These are phyloP conservation scores for Quillaja saponaria DNA, from an alignment of 306 rosid genomes.

Conservation along the genomic window DNA sequence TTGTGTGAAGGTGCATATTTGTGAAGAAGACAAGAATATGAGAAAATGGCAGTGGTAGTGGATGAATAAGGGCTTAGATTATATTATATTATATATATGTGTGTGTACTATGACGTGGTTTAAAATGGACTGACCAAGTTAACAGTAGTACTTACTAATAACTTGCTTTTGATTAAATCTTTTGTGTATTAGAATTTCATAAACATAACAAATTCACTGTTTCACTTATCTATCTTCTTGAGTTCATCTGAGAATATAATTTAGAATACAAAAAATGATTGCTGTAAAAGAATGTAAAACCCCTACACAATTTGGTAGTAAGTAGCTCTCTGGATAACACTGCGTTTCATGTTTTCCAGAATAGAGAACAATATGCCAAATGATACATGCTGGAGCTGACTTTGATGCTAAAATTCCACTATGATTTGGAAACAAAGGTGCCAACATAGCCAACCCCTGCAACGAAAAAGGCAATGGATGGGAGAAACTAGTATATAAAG, in stretches of 20 bases:
- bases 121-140: not conserved
- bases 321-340: conserved; percentile 26
- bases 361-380: conserved; percentile 13
- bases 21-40: too few relatives aligned
- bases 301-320: conserved; percentile 29
- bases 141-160: too few relatives aligned
- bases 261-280: conserved; percentile 18
- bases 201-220: conserved; percentile 13
- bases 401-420: conserved; percentile 27
- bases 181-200: conserved; percentile 15
- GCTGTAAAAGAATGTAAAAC: conserved; percentile 22
- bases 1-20: too few relatives aligned
- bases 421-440: conserved; percentile 62
- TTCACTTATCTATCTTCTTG: conserved; percentile 20
- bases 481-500: conserved; percentile 81
- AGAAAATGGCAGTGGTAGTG: too few relatives aligned
- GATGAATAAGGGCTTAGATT: too few relatives aligned
- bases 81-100: too few relatives aligned
- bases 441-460: conserved; percentile 88
- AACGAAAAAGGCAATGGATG: conserved; percentile 81
- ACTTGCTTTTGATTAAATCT: not conserved
- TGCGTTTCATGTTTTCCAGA: conserved; percentile 28
- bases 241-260: conserved; percentile 19
- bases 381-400: not conserved
- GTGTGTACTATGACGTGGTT: too few relatives aligned